Percentiles rank a stretch among this genome's conserved stretches.
Evolutionary conservation across 148 eudicot genomes (phyloP).

Genomic region (Persicaria maculosa): DNA sequence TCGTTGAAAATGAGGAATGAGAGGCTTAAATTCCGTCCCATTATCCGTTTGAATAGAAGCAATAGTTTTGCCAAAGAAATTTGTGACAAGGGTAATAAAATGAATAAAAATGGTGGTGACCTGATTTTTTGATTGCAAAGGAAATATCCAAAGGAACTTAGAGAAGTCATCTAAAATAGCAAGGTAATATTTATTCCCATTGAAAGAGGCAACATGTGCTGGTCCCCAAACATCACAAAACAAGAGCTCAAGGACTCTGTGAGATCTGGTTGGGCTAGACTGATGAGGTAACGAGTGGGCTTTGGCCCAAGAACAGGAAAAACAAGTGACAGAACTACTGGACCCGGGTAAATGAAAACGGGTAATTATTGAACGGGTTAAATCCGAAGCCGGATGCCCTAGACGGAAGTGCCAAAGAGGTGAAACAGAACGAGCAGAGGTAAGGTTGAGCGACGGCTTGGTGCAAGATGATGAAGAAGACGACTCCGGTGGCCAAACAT

Average conservation of each 20-base stretch:
- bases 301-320: neutral
- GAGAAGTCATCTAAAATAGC: neutral
- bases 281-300: neutral
- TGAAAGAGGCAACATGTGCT: neutral
- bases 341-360: too few relatives aligned
- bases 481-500: too few relatives aligned
- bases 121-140: neutral
- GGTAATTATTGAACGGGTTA: too few relatives aligned
- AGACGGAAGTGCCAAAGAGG: too few relatives aligned
- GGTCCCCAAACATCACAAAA: neutral
- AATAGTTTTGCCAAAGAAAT: neutral
- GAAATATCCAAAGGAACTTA: neutral
- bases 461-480: neutral
- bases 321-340: too few relatives aligned
- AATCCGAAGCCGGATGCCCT: too few relatives aligned
- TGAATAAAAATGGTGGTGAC: neutral
- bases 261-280: neutral
- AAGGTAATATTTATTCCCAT: neutral
- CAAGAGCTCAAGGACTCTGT: neutral
- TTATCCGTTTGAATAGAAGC: neutral
- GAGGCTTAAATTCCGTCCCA: neutral
- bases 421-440: neutral
- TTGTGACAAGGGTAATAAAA: neutral
- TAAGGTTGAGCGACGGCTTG: neutral
- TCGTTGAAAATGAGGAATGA: neutral